A percentile compares a stretch with the other conserved stretches of the same genome.
Evolutionary conservation across 345 rosid genomes (phyloP).

Genomic region (Ceriops zippeliana): DNA sequence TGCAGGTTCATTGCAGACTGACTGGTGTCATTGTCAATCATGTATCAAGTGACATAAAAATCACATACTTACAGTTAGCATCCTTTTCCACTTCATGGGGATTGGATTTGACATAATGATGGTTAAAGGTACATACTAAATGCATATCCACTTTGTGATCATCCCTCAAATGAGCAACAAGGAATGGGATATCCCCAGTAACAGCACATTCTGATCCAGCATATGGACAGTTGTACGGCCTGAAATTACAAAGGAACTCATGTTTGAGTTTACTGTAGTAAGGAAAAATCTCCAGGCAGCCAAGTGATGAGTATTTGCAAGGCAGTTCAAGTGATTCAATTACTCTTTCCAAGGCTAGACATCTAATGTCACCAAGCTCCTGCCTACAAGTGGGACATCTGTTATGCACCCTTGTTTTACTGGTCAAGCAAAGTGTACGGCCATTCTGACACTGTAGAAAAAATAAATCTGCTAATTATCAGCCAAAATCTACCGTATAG

Average conservation of each 20-base stretch:
- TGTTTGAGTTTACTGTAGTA: constrained; percentile 94
- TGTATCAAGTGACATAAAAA: background rate
- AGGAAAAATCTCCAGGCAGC: constrained; percentile 91
- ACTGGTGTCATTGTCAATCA: background rate
- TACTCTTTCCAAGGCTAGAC: constrained; percentile 88
- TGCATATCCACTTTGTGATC: constrained; percentile 99
- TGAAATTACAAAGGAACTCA: constrained; percentile 77
- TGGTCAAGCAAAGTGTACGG: constrained; percentile 89
- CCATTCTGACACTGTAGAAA: constrained; percentile 90
- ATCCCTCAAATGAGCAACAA: constrained; percentile 85
- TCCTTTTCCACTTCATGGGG: constrained; percentile 99
- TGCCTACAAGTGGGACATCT: constrained; percentile 96
- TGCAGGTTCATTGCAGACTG: background rate
- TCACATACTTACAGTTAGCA: constrained; percentile 72
- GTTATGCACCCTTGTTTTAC: constrained; percentile 85
- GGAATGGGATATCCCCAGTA: constrained; percentile 76
- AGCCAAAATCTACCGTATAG: background rate
- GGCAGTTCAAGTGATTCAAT: constrained; percentile 93
- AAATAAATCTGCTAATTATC: background rate
- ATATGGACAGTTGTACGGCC: constrained; percentile 89
- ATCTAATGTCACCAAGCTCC: constrained; percentile 97
- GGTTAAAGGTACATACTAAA: constrained; percentile 92
- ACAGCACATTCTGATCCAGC: constrained; percentile 92
- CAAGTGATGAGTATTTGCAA: constrained; percentile 71
- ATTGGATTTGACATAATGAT: constrained; percentile 95